Conservation (phyloP, 495 filamentous ascomycete species). For the Apodospora peruviana region DNA sequence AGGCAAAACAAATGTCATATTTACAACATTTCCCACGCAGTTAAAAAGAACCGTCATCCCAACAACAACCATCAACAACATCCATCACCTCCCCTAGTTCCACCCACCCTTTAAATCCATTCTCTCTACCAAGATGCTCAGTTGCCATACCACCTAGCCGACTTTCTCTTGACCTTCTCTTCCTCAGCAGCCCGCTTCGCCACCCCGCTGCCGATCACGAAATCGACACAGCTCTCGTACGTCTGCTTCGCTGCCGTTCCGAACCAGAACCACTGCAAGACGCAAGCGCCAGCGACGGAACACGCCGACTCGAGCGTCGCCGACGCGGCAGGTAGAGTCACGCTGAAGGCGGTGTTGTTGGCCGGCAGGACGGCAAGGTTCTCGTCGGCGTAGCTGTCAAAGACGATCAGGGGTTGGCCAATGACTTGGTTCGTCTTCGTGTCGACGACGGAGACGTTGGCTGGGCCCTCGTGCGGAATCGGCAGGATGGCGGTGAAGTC, state of each 20-base stretch:
- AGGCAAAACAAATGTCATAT: too few species aligned
- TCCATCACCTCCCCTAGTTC: too few species aligned
- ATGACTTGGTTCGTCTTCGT: conserved; percentile 55
- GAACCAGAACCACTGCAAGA: conserved; percentile 57
- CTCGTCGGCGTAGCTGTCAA: conserved; percentile 39
- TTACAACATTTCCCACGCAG: too few species aligned
- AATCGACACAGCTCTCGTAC: conserved; percentile 65
- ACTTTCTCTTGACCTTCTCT: too few species aligned
- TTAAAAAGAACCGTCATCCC: too few species aligned
- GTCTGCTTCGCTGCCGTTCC: conserved; percentile 60
- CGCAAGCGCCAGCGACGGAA: conserved; percentile 49
- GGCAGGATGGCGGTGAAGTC: conserved; percentile 39
- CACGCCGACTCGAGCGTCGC: conserved; percentile 31
- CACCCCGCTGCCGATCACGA: too few species aligned
- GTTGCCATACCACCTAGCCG: too few species aligned
- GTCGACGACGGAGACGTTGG: conserved; percentile 63
- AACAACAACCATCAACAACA: too few species aligned
- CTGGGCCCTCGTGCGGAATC: conserved; percentile 60
- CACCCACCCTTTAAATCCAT: too few species aligned
- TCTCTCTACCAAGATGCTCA: too few species aligned
- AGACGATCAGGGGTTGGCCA: conserved; percentile 46
- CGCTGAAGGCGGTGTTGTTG: conserved; percentile 56
- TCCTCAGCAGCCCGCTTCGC: too few species aligned
- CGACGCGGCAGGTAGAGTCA: conserved; percentile 50
- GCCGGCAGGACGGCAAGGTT: conserved; percentile 39